Base-by-base conservation (phyloP, 805 yeast species). In the Metschnikowia cubensis region DNA sequence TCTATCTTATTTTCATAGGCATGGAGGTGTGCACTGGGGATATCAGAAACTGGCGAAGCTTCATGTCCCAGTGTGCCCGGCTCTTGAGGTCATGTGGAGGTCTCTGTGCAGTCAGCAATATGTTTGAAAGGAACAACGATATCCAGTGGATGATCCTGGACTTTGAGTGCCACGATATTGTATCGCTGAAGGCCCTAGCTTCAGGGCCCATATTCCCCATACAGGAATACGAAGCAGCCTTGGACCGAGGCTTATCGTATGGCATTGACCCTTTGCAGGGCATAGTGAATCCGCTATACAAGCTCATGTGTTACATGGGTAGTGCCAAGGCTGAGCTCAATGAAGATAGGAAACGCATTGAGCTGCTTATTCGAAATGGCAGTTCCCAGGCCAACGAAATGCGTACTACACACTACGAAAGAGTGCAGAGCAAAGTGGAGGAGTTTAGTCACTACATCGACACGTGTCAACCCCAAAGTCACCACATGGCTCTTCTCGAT, bases 11-110 rank as follows among this genome's bases (percentile, higher is more conserved):
- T 6, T 53, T 57, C 44, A 51, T 59, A 13, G 59, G 61, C 10
- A 57, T 55, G 32, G 61, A 59, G 53, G 61, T 59, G 35, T 55
- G 61, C 39, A 52, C 61, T 7, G 63, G 63, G 11, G 63, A 59
- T 33, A 53, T 59, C 18, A 47, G 53, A 14, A 55, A 57, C 44
- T 59, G 63, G 63, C 50, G 55, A 22, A 53, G 53, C 15, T 54
- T 55, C 49, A 47, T 57, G 51, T 45, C 38, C 11, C 57, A 54
- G 48, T 57, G 61, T 33, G 29, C 50, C 15, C 42, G 37, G 33
- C 50, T 59, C 7, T 52, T 59, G 14, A 46, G 47, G 14, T 49
- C 53, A 1, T 48, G 39, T 29, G 62, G 62, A 13, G 63, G 63
- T 5, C 48, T 55, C n/a, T 20, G 35, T 13, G 38, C 32, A 35